phyloP scores from a whole-genome alignment of 2,329 filamentous ascomycete species.

The Lomentospora prolificans region DNA sequence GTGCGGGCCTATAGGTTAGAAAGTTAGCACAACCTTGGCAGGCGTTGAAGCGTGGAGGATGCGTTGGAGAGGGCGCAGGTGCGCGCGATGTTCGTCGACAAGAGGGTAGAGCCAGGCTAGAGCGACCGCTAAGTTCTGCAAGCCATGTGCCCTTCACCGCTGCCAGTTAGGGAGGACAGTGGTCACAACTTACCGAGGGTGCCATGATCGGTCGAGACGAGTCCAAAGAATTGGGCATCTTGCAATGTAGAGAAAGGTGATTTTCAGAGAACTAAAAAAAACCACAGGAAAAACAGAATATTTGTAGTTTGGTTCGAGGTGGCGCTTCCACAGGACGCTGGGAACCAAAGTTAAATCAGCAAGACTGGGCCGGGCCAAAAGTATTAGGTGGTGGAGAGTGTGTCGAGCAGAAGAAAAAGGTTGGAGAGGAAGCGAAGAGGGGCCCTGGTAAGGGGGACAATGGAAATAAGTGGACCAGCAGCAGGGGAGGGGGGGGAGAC shows the following conservation, averaged over 20 bases:
- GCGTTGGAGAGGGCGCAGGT: not conserved
- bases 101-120: too few species aligned
- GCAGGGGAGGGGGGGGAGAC: not conserved
- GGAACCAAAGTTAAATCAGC: not conserved
- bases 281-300: not conserved
- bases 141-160: too few species aligned
- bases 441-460: not conserved
- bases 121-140: too few species aligned
- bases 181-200: conserved; percentile 46
- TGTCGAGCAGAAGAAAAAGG: not conserved
- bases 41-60: conserved; percentile 2
- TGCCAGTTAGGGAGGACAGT: too few species aligned
- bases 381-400: not conserved
- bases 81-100: too few species aligned
- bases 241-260: conserved; percentile 10
- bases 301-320: conserved; percentile 4
- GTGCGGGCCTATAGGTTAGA: conserved; percentile 33
- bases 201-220: conserved; percentile 54
- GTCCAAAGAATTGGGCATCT: conserved; percentile 49
- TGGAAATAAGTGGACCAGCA: not conserved
- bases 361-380: not conserved
- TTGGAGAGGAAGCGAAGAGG: not conserved
- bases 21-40: conserved; percentile 11
- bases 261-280: not conserved
- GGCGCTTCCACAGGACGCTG: not conserved